Percentiles rank a stretch among this genome's conserved stretches.
Evolutionary conservation across 2,329 filamentous ascomycete species (phyloP).

Genomic region (Aspergillus pseudoviridinutans): DNA sequence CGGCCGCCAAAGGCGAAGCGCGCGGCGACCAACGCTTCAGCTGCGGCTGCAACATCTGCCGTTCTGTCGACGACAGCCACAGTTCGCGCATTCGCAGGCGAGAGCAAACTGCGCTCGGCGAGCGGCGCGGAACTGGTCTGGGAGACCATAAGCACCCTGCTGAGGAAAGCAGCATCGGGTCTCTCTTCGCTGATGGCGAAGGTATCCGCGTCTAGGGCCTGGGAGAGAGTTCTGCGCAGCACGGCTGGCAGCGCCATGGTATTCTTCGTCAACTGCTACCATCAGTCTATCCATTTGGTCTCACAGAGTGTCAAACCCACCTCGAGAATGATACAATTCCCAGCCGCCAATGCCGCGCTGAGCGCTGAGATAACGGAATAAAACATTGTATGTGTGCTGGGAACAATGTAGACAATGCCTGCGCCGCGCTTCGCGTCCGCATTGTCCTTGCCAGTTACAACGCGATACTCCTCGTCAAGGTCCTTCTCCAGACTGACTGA

Average conservation of each 20-base stretch:
- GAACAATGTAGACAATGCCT: slow-evolving; percentile 45
- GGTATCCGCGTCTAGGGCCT: slow-evolving; percentile 46
- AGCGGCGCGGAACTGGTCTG: slow-evolving; percentile 9
- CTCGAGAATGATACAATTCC: slow-evolving; percentile 50
- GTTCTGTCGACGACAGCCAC: slow-evolving; percentile 60
- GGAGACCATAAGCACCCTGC: slow-evolving; percentile 9
- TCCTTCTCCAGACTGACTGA: slow-evolving; percentile 16
- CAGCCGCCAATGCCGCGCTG: slow-evolving; percentile 47
- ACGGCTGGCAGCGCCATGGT: slow-evolving; percentile 21
- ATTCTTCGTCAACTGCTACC: slow-evolving; percentile 20
- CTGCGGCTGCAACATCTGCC: slow-evolving; percentile 52
- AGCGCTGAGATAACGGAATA: slow-evolving; percentile 45
- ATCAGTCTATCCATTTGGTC: neutral
- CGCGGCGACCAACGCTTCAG: slow-evolving; percentile 50
- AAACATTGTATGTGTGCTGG: slow-evolving; percentile 46
- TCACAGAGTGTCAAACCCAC: slow-evolving; percentile 24
- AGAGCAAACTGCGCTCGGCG: slow-evolving; percentile 18
- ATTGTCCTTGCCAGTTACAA: slow-evolving; percentile 20
- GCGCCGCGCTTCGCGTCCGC: slow-evolving; percentile 6
- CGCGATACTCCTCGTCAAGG: slow-evolving; percentile 21
- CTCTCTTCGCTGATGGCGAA: slow-evolving; percentile 42
- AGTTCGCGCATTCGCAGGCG: slow-evolving; percentile 31
- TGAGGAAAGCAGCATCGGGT: slow-evolving; percentile 28
- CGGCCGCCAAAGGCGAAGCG: slow-evolving; percentile 53
- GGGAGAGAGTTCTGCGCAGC: slow-evolving; percentile 19